phyloP scores from a whole-genome alignment of 140 eudicot genomes.

The Anethum foeniculum region DNA sequence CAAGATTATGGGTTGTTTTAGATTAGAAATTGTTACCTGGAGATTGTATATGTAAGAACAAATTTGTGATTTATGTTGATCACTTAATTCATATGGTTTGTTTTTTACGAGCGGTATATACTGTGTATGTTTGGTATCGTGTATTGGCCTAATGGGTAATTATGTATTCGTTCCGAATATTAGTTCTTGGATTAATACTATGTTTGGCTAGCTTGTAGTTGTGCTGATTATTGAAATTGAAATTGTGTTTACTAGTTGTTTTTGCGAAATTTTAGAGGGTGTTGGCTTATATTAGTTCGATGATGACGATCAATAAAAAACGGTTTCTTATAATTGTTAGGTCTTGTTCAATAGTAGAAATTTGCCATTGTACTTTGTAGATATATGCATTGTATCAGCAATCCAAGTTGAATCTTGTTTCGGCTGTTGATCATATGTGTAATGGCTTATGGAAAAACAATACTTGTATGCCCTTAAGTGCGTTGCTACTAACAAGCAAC shows the following conservation, averaged over 20 bases:
- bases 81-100: constrained; percentile 19
- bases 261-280: neutral
- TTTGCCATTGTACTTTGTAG: neutral
- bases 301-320: neutral
- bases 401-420: neutral
- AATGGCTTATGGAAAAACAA: neutral
- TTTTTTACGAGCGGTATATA: neutral
- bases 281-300: neutral
- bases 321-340: neutral
- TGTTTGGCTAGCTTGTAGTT: constrained; percentile 18
- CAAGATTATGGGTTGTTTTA: constrained; percentile 28
- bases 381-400: neutral
- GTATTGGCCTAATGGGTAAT: constrained; percentile 20
- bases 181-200: neutral
- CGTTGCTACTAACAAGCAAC: neutral
- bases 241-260: neutral
- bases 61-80: constrained; percentile 20
- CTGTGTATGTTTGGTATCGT: neutral
- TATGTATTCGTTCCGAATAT: neutral
- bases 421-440: neutral
- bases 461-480: neutral
- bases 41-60: constrained; percentile 18
- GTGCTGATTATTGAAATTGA: neutral
- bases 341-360: neutral
- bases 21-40: constrained; percentile 20